Percentiles rank a stretch among this genome's conserved stretches.
Evolutionary conservation across 1,139 yeast species (phyloP).

Genomic region (Tardiomyces depauwii): DNA sequence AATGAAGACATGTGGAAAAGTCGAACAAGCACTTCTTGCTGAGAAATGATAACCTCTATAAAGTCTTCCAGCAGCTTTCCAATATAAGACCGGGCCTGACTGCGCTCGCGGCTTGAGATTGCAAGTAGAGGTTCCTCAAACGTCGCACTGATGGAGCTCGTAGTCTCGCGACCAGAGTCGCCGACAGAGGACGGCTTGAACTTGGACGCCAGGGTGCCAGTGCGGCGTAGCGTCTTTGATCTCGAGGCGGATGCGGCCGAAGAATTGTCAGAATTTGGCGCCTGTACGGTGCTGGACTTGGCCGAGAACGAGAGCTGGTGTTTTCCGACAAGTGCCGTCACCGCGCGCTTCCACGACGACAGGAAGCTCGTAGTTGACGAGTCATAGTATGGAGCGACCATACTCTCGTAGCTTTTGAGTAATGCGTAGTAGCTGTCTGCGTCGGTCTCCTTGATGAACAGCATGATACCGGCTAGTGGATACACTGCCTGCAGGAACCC

Average conservation of each 20-base stretch:
- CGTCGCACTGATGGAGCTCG: background rate
- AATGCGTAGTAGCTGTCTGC: conserved; percentile 30
- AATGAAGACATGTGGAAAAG: conserved; percentile 59
- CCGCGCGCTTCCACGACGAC: conserved; percentile 18
- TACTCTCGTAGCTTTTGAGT: conserved; percentile 21
- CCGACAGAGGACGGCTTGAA: background rate
- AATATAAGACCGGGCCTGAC: background rate
- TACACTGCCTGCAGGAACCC: conserved; percentile 21
- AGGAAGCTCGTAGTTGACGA: conserved; percentile 20
- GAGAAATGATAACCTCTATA: conserved; percentile 32
- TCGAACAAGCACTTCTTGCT: conserved; percentile 53
- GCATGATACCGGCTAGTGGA: conserved; percentile 50
- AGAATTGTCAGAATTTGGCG: background rate
- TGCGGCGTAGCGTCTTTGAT: background rate
- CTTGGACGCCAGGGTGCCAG: background rate
- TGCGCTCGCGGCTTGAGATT: background rate
- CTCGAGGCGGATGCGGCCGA: background rate
- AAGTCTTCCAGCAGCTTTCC: conserved; percentile 6
- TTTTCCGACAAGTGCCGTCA: background rate
- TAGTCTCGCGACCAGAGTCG: background rate
- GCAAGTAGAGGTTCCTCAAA: background rate
- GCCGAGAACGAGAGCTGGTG: background rate
- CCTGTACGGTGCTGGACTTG: background rate
- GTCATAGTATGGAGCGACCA: conserved; percentile 17
- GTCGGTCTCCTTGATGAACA: conserved; percentile 52